Base-by-base conservation (phyloP, 257 asterid species). In the Prunella vulgaris region DNA sequence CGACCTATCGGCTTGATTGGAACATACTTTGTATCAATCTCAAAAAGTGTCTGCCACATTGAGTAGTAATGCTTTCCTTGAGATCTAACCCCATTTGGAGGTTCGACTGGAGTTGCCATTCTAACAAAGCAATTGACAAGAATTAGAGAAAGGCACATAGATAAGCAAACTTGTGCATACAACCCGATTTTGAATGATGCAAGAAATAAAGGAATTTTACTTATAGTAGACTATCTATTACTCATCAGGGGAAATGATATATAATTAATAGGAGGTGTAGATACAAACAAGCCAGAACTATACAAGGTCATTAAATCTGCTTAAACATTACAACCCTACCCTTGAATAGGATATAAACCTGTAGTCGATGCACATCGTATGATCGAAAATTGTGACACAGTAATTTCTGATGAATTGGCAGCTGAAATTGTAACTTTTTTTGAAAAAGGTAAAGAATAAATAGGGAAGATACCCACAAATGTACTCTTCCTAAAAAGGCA, bases 41-140 rank as follows among this genome's bases (percentile, higher is more conserved):
- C 89, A 49, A 86, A 86, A 33, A 86, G 76, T 2, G 87, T 73
- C 66, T 86, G 89, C 92, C 92, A 86, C 89, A 84, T 82, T 33
- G 89, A 78, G 74, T 58, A 86, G 79, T 86, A 80, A 69, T 86
- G 92, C 71, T 86, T 86, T 46, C 92, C 89, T 44, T 14, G 78
- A 17, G 75, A 64, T 48, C 76, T n/a, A 37, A 82, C 62, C 64
- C 89, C 92, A 53, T 84, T 82, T 25, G 92, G 92, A 46, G 92
- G 92, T 68, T 86, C 92, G 7, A 86, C 92, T 10, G 86, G 92
- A 74, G 92, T 86, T 21, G 92, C 92, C 92, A 85, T 85, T 17
- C 79, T 77, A 64, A 68, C 57, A 73, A 51, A 73, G 73, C 20
- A 53, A 76, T 38, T 48, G 25, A 24, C 46, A 21, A 59, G 21